Percentiles rank a stretch among this genome's conserved stretches.
phyloP scores from a whole-genome alignment of 805 yeast genomes.

The Suhomyces sp. region DNA sequence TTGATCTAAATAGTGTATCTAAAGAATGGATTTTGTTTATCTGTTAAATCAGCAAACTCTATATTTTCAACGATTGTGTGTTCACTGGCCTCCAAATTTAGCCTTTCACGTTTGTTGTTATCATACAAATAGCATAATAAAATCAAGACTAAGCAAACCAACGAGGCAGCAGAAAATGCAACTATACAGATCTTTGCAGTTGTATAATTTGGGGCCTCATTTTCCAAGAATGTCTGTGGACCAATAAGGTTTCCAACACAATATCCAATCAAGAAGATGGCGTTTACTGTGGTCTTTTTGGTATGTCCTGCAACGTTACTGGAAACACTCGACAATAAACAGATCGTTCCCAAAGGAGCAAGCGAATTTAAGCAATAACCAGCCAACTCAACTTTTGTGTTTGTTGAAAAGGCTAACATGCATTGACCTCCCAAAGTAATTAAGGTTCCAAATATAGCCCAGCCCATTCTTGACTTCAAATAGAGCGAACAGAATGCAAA shows the following conservation, averaged over 20 bases:
- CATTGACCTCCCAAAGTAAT: constrained; percentile 27
- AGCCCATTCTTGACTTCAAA: constrained; percentile 26
- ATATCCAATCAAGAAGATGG: constrained; percentile 46
- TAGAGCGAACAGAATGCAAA: constrained; percentile 24
- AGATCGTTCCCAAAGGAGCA: constrained; percentile 27
- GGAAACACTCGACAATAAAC: constrained; percentile 37
- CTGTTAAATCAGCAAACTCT: constrained; percentile 55
- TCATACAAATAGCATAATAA: constrained; percentile 28
- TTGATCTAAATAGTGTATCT: constrained; percentile 38
- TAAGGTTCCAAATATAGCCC: constrained; percentile 22
- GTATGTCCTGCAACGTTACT: constrained; percentile 58
- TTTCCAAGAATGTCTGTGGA: constrained; percentile 48
- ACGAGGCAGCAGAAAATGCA: constrained; percentile 28
- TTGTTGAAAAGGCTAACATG: constrained; percentile 44
- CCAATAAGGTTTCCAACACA: constrained; percentile 58
- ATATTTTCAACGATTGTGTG: constrained; percentile 32
- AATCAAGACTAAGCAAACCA: constrained; percentile 24
- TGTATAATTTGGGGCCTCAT: constrained; percentile 45
- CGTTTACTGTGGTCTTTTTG: constrained; percentile 49
- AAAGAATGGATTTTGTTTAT: constrained; percentile 52
- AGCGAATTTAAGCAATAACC: constrained; percentile 37
- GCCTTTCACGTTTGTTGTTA: constrained; percentile 39
- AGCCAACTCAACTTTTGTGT: constrained; percentile 18
- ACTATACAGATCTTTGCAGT: constrained; percentile 44
- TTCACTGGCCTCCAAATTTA: constrained; percentile 19